phyloP scores from a whole-genome alignment of 1,284 basidiomycete species.

The Apiotrichum montevideense region DNA sequence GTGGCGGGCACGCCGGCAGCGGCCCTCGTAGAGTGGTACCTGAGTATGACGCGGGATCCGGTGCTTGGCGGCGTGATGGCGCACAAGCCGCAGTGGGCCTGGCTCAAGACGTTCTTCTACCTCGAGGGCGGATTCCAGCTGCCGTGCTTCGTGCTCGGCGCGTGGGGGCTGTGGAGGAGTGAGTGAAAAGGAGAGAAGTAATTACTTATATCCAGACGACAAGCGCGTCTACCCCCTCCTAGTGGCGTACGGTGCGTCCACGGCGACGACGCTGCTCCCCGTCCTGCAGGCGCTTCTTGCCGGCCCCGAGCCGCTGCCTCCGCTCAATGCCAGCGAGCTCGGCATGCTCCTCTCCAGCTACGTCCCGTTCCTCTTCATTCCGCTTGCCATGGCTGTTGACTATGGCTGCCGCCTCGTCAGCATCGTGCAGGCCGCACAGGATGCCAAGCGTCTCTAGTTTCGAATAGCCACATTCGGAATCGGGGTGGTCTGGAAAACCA shows the following conservation, averaged over 20 bases:
- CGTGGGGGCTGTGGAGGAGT: constrained; percentile 62
- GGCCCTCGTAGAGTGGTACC: constrained; percentile 31
- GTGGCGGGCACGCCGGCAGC: constrained; percentile 23
- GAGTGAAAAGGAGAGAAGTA: constrained; percentile 17
- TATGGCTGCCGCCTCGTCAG: constrained; percentile 49
- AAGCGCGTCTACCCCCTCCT: constrained; percentile 49
- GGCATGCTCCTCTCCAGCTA: constrained; percentile 65
- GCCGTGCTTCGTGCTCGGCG: constrained; percentile 65
- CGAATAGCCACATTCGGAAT: no score
- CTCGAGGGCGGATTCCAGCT: constrained; percentile 60
- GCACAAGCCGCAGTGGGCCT: constrained; percentile 23
- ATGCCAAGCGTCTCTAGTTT: constrained; percentile 12
- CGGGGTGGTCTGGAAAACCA: no score
- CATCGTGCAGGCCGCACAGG: constrained; percentile 20
- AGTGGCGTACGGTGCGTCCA: constrained; percentile 67
- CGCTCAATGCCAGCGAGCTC: constrained; percentile 30
- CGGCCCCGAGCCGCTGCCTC: constrained; percentile 31
- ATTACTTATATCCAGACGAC: constrained; percentile 23
- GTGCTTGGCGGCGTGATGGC: constrained; percentile 30
- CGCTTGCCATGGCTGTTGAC: constrained; percentile 64
- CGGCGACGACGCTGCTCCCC: constrained; percentile 67
- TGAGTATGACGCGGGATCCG: constrained; percentile 35
- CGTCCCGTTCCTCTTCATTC: constrained; percentile 66
- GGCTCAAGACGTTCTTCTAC: constrained; percentile 37
- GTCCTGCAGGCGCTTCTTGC: constrained; percentile 59